Conservation (phyloP, 768 basidiomycete genomes). For the Tulasnella calospora region DNA sequence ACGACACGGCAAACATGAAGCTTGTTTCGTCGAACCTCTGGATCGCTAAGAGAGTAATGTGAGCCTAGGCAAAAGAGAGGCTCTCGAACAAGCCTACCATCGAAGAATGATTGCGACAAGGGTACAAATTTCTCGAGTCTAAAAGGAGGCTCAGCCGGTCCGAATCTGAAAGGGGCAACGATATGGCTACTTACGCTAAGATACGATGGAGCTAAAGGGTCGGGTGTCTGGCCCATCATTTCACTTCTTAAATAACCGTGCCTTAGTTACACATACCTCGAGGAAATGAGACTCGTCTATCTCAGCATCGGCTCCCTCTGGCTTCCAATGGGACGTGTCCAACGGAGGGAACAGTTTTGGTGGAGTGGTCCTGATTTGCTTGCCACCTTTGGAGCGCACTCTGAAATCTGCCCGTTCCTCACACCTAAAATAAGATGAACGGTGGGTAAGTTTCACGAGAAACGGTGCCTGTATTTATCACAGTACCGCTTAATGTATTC, state of each 20-base stretch:
- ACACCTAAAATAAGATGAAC: not conserved
- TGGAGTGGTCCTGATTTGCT: not conserved
- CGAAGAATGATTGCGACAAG: not conserved
- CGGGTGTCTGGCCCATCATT: not conserved
- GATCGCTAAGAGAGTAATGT: not conserved
- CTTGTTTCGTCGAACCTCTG: constrained; percentile 11
- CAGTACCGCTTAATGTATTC: constrained; percentile 52
- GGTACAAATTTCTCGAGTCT: constrained; percentile 20
- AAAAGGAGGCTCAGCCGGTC: not conserved
- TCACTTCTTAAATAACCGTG: too few species aligned
- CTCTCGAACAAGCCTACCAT: not conserved
- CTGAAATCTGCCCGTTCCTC: not conserved
- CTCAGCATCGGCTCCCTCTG: not conserved
- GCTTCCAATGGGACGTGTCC: not conserved
- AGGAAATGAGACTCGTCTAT: constrained; percentile 20
- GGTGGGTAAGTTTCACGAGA: too few species aligned
- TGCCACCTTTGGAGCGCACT: not conserved
- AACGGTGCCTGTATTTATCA: not conserved
- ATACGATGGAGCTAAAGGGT: constrained; percentile 10
- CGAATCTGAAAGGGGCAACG: not conserved
- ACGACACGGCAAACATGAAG: constrained; percentile 25
- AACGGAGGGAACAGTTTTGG: not conserved
- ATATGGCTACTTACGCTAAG: not conserved
- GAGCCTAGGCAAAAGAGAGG: not conserved
- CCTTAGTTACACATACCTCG: not conserved